These are phyloP conservation scores for Nakaseomyces bracarensis DNA, from an alignment of 1,139 yeast genomes.

Conservation along the genomic window DNA sequence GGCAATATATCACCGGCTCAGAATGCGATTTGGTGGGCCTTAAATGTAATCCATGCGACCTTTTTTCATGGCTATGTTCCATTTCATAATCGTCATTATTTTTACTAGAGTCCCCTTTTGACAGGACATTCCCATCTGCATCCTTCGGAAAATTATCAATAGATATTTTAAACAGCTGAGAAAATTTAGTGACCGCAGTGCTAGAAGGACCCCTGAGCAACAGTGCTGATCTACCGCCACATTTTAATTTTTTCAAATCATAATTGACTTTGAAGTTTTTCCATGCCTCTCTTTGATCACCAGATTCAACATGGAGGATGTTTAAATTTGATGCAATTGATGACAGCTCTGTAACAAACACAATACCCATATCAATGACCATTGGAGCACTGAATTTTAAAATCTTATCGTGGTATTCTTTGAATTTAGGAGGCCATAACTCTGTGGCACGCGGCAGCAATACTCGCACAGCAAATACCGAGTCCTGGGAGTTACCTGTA, in stretches of 20 bases:
- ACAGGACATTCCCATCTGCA: slow-evolving; percentile 3
- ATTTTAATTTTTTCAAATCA: slow-evolving; percentile 64
- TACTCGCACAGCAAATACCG: slow-evolving; percentile 53
- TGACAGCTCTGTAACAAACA: slow-evolving; percentile 78
- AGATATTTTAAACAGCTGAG: slow-evolving; percentile 54
- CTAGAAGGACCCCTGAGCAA: slow-evolving; percentile 61
- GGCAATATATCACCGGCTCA: slow-evolving; percentile 11
- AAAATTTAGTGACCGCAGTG: slow-evolving; percentile 74
- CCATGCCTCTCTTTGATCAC: slow-evolving; percentile 48
- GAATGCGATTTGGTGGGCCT: neutral
- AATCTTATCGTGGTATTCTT: slow-evolving; percentile 57
- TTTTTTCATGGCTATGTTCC: slow-evolving; percentile 1
- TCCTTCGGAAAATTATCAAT: slow-evolving; percentile 8
- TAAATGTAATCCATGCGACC: neutral
- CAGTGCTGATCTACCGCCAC: slow-evolving; percentile 79
- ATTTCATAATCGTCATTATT: slow-evolving; percentile 3
- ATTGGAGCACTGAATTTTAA: slow-evolving; percentile 48
- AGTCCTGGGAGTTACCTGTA: slow-evolving; percentile 70
- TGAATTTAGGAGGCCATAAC: slow-evolving; percentile 51
- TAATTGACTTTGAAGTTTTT: slow-evolving; percentile 59
- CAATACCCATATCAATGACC: slow-evolving; percentile 44
- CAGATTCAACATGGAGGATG: slow-evolving; percentile 60
- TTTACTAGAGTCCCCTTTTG: neutral
- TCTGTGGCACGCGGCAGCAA: slow-evolving; percentile 47
- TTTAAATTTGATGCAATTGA: slow-evolving; percentile 71